These are phyloP conservation scores for Colletotrichum tropicale DNA, from an alignment of 2,329 filamentous ascomycete genomes.

Conservation along the genomic window DNA sequence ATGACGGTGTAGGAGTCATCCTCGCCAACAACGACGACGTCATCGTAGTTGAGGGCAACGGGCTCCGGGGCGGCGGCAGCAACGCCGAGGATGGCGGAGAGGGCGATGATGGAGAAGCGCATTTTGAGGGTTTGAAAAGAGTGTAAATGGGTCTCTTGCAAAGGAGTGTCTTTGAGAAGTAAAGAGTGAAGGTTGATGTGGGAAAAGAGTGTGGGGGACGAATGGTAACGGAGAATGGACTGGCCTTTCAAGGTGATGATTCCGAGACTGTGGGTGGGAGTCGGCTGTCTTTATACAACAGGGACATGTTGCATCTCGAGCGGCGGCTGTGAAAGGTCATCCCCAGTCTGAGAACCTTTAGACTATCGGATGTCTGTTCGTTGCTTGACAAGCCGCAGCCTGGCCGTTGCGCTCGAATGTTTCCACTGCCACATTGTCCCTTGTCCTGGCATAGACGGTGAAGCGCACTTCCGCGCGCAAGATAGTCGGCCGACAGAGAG, in stretches of 20 bases:
- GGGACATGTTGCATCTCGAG: not conserved
- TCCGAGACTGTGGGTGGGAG: not conserved
- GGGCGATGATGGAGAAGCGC: constrained; percentile 12
- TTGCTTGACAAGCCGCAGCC: not conserved
- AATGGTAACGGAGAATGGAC: constrained; percentile 14
- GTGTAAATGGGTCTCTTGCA: not conserved
- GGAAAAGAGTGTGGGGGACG: constrained; percentile 10
- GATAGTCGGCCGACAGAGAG: not conserved
- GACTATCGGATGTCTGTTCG: not conserved
- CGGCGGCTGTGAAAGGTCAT: not conserved
- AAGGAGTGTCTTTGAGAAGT: constrained; percentile 15
- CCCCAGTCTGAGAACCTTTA: not conserved
- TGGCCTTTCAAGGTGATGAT: not conserved
- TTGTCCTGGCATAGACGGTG: not conserved
- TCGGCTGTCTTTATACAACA: constrained; percentile 4
- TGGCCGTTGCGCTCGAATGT: not conserved
- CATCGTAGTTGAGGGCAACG: constrained; percentile 23
- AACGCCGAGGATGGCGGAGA: not conserved
- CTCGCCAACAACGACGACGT: constrained; percentile 28
- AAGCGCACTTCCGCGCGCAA: not conserved
- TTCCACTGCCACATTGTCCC: not conserved
- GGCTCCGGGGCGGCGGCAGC: not conserved
- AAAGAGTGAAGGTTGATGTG: constrained; percentile 11
- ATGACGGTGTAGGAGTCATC: constrained; percentile 27
- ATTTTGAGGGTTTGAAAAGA: constrained; percentile 11